phyloP scores from a whole-genome alignment of 2,329 filamentous ascomycete species.

The Pyricularia grisea region DNA sequence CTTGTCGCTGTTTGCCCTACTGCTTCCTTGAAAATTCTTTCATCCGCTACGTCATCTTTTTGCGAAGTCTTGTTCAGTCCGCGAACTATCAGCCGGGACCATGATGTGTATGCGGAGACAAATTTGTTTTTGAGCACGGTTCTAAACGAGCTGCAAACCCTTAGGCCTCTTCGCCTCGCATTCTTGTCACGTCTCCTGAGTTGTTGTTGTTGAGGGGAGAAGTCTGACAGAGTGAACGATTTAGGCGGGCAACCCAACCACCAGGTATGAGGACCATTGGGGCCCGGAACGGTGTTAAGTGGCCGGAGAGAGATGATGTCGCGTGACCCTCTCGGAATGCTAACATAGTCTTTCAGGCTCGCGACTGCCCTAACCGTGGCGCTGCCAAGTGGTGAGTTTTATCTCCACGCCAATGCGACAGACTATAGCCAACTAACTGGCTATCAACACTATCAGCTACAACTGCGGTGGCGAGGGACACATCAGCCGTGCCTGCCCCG shows the following conservation, averaged over 20 bases:
- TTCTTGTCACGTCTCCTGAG: conserved; percentile 4
- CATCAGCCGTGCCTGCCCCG: conserved; percentile 84
- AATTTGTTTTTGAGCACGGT: conserved; percentile 6
- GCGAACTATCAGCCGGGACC: not conserved
- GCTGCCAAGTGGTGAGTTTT: conserved; percentile 66
- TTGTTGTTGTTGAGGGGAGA: conserved; percentile 14
- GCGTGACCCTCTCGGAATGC: conserved; percentile 8
- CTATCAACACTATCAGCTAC: conserved; percentile 44
- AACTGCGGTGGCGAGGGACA: conserved; percentile 77
- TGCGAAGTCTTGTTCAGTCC: not conserved
- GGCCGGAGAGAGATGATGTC: conserved; percentile 5
- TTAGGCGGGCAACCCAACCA: conserved; percentile 65
- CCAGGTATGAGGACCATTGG: conserved; percentile 48
- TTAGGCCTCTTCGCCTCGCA: conserved; percentile 5
- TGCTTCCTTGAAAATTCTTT: not conserved
- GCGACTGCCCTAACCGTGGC: conserved; percentile 78
- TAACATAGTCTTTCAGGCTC: conserved; percentile 46
- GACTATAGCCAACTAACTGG: conserved; percentile 50
- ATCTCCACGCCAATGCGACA: not conserved
- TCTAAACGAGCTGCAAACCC: conserved; percentile 10
- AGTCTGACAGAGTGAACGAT: conserved; percentile 21
- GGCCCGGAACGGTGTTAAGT: conserved; percentile 8
- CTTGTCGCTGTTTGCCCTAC: not conserved
- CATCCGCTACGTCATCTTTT: not conserved
- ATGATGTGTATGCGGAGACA: not conserved